Evolutionary conservation across 2,329 filamentous ascomycete genomes (phyloP).

Genomic region (Cercospora sp.): DNA sequence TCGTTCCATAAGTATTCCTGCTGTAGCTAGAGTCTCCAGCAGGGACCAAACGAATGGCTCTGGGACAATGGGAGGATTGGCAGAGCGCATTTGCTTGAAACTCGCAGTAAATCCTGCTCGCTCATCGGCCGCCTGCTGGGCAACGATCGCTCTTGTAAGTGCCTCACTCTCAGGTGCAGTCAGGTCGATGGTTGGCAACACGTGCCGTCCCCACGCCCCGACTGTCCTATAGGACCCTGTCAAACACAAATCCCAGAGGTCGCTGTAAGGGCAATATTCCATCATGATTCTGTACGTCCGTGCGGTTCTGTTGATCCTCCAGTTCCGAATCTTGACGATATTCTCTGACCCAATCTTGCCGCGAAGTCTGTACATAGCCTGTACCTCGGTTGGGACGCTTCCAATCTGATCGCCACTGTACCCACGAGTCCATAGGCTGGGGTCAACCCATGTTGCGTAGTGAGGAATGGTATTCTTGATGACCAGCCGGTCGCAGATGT

Average conservation of each 20-base stretch:
- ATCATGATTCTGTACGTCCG: neutral
- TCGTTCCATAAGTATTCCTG: slow-evolving; percentile 16
- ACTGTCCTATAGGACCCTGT: neutral
- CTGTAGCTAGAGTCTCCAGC: slow-evolving; percentile 9
- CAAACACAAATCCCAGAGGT: neutral
- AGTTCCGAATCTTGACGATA: slow-evolving; percentile 14
- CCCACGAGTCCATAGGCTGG: neutral
- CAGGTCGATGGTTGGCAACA: neutral
- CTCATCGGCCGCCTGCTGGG: neutral
- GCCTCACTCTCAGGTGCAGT: neutral
- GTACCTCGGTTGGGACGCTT: slow-evolving; percentile 10
- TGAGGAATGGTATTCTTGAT: slow-evolving; percentile 2
- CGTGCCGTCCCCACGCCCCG: neutral
- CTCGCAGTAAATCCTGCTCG: neutral
- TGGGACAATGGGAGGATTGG: neutral
- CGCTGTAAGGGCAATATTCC: neutral
- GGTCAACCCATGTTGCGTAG: neutral
- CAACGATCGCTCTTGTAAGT: neutral
- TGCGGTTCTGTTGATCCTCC: neutral
- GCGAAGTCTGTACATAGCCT: slow-evolving; percentile 15
- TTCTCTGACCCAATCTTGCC: slow-evolving; percentile 9
- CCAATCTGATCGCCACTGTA: neutral
- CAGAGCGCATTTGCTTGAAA: neutral
- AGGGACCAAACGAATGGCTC: slow-evolving; percentile 18
- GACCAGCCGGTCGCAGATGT: slow-evolving; percentile 10